Percentiles rank a stretch among this genome's conserved stretches.
Conservation (phyloP, 345 rosid genomes). For the Citrus mangshanensis region DNA sequence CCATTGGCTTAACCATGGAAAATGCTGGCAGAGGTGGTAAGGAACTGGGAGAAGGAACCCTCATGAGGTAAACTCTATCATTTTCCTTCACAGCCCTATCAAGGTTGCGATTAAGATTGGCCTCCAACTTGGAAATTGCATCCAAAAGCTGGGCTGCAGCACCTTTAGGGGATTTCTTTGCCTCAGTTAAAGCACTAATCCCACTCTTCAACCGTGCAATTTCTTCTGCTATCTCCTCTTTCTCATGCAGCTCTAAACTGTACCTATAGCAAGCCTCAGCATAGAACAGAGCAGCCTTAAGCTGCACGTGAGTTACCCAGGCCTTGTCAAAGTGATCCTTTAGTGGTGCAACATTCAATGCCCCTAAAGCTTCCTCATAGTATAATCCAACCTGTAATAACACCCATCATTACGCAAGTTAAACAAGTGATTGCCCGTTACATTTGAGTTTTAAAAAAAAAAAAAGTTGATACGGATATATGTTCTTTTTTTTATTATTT, state of each 20-base stretch:
- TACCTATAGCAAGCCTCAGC: constrained; percentile 90
- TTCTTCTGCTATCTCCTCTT: constrained; percentile 94
- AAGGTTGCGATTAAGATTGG: constrained; percentile 63
- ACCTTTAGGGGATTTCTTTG: constrained; percentile 77
- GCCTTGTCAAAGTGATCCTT: constrained; percentile 95
- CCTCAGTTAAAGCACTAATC: constrained; percentile 62
- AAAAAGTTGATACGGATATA: neutral
- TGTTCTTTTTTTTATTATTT: too few species aligned
- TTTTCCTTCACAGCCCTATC: constrained; percentile 97
- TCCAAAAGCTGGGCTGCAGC: constrained; percentile 85
- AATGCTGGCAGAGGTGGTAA: constrained; percentile 76
- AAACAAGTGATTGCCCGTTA: neutral
- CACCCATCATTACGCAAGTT: constrained; percentile 3
- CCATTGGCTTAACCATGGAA: constrained; percentile 90
- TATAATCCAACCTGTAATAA: constrained; percentile 72
- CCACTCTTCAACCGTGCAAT: constrained; percentile 85
- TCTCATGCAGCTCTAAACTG: constrained; percentile 85
- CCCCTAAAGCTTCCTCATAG: constrained; percentile 91
- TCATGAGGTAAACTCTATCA: constrained; percentile 97
- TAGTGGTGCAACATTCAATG: constrained; percentile 61
- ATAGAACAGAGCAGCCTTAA: constrained; percentile 80
- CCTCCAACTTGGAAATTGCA: constrained; percentile 76
- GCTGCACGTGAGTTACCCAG: constrained; percentile 90
- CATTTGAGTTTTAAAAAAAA: neutral
- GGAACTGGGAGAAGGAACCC: constrained; percentile 85